Conservation (phyloP, 805 yeast genomes). For the Candida fluviatilis region DNA sequence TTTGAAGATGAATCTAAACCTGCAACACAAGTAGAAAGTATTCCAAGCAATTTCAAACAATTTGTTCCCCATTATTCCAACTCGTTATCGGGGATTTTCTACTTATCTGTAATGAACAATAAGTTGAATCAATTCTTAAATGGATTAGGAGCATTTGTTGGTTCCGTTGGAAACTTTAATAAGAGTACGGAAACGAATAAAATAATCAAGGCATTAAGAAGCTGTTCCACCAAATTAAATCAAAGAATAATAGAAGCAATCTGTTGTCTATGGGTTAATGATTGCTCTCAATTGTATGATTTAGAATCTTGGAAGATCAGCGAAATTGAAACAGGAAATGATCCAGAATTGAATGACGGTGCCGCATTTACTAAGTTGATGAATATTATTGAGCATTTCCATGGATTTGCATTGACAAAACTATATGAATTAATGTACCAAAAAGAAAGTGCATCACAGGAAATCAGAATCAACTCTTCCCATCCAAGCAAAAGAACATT, state of each 20-base stretch:
- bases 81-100: slow-evolving; percentile 37
- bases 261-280: slow-evolving; percentile 43
- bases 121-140: slow-evolving; percentile 27
- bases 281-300: slow-evolving; percentile 41
- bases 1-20: slow-evolving; percentile 20
- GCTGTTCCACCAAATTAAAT: slow-evolving; percentile 27
- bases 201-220: slow-evolving; percentile 29
- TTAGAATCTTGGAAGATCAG: slow-evolving; percentile 41
- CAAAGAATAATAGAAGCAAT: slow-evolving; percentile 38
- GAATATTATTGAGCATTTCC: slow-evolving; percentile 33
- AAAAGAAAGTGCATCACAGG: slow-evolving; percentile 13
- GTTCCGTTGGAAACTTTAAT: slow-evolving; percentile 28
- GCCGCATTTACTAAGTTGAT: slow-evolving; percentile 31
- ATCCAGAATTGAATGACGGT: slow-evolving; percentile 10
- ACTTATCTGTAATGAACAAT: slow-evolving; percentile 24
- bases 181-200: slow-evolving; percentile 35
- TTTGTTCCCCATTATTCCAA: slow-evolving; percentile 39
- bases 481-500: slow-evolving; percentile 38
- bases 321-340: slow-evolving; percentile 23
- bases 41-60: slow-evolving; percentile 30
- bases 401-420: slow-evolving; percentile 28
- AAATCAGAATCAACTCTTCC: slow-evolving; percentile 28
- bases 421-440: slow-evolving; percentile 23
- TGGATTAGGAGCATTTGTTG: slow-evolving; percentile 26
- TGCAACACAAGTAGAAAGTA: slow-evolving; percentile 30